These are phyloP conservation scores for Zygoascus flipseniorum DNA, from an alignment of 805 yeast genomes.

Conservation along the genomic window DNA sequence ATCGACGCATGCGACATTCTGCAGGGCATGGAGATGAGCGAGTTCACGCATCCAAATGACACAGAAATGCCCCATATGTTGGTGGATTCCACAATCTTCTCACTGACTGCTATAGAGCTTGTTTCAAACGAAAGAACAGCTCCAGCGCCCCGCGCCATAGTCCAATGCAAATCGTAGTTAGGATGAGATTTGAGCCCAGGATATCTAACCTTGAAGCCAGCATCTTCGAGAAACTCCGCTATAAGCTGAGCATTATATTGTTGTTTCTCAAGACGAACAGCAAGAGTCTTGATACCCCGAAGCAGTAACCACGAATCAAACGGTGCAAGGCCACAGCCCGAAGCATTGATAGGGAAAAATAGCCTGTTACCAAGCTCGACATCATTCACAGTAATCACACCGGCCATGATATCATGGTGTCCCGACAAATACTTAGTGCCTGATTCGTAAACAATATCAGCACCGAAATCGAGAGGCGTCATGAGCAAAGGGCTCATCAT, in stretches of 20 bases:
- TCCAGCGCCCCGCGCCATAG: conserved; percentile 77
- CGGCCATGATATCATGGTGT: conserved; percentile 97
- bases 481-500: conserved; percentile 91
- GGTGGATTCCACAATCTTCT: conserved; percentile 65
- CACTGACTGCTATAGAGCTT: conserved; percentile 57
- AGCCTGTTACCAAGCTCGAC: conserved; percentile 57
- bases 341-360: conserved; percentile 74
- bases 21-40: conserved; percentile 89
- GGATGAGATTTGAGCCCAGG: conserved; percentile 82
- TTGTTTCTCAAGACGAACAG: conserved; percentile 80
- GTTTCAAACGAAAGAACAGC: conserved; percentile 88
- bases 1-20: conserved; percentile 97
- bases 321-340: conserved; percentile 88
- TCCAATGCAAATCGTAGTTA: conserved; percentile 67
- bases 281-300: conserved; percentile 82
- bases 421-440: conserved; percentile 92
- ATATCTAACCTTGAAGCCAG: conserved; percentile 72
- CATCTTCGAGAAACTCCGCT: conserved; percentile 60
- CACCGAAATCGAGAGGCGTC: conserved; percentile 79
- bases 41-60: conserved; percentile 90
- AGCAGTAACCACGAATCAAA: conserved; percentile 86
- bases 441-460: conserved; percentile 86
- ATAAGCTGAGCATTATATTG: conserved; percentile 70
- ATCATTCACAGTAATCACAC: conserved; percentile 67
- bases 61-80: conserved; percentile 82